These are phyloP conservation scores for Diaporthe ampelina DNA, from an alignment of 2,329 filamentous ascomycete species.

Conservation along the genomic window DNA sequence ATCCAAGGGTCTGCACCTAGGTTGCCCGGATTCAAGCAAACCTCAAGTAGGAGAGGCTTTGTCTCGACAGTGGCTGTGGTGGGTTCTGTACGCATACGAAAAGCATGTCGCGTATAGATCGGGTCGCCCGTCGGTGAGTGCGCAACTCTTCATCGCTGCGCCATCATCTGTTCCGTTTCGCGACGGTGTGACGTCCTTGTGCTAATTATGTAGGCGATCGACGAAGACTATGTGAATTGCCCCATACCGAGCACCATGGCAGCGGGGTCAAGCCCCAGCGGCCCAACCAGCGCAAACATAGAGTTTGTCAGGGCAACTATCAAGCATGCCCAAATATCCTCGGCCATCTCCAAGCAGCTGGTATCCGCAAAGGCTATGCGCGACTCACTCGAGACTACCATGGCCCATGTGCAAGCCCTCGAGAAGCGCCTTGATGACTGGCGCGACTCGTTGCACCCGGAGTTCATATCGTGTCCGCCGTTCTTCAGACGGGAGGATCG, in stretches of 20 bases:
- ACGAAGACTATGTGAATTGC: constrained; percentile 43
- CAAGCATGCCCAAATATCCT: constrained; percentile 39
- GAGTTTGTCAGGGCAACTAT: constrained; percentile 35
- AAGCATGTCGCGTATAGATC: constrained; percentile 43
- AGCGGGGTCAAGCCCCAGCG: no score
- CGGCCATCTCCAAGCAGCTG: constrained; percentile 38
- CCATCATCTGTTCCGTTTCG: no score
- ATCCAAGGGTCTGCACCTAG: constrained; percentile 25
- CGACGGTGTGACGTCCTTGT: no score
- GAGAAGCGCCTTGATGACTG: constrained; percentile 21
- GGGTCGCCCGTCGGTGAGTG: constrained; percentile 43
- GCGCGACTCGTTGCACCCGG: background rate
- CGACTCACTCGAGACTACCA: constrained; percentile 1
- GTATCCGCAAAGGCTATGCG: constrained; percentile 29
- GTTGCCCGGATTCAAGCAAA: background rate
- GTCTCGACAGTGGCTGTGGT: constrained; percentile 43
- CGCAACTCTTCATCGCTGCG: no score
- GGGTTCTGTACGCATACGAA: constrained; percentile 43
- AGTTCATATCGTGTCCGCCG: background rate
- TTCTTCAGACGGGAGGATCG: no score
- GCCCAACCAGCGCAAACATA: no score
- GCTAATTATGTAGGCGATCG: constrained; percentile 34
- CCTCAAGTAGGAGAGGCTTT: constrained; percentile 29
- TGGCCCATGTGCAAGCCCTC: constrained; percentile 14
- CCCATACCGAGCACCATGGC: constrained; percentile 27